These are phyloP conservation scores for Russula sp. DNA, from an alignment of 768 basidiomycete species.

Conservation along the genomic window DNA sequence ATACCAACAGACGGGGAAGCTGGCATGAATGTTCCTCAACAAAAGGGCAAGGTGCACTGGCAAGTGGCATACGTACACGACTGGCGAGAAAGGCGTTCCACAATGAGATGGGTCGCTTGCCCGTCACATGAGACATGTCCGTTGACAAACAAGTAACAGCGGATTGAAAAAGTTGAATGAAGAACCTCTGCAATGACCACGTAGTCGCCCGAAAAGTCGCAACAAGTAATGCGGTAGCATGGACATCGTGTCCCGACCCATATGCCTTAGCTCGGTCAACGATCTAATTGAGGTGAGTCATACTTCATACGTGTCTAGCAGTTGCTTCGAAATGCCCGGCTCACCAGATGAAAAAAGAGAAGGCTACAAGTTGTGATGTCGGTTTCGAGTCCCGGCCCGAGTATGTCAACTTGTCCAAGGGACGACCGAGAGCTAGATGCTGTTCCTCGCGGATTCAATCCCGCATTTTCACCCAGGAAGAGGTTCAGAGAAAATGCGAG, in stretches of 20 bases:
- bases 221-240: slow-evolving; percentile 54
- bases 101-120: slow-evolving; percentile 41
- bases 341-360: slow-evolving; percentile 29
- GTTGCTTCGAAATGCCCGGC: background rate
- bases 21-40: slow-evolving; percentile 33
- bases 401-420: slow-evolving; percentile 29
- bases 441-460: slow-evolving; percentile 21
- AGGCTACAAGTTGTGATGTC: slow-evolving; percentile 27
- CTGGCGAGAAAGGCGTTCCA: slow-evolving; percentile 75
- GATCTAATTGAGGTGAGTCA: slow-evolving; percentile 8
- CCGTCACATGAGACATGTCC: slow-evolving; percentile 38
- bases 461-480: slow-evolving; percentile 24
- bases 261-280: slow-evolving; percentile 23
- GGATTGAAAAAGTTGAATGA: slow-evolving; percentile 63
- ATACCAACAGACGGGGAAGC: slow-evolving; percentile 58
- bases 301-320: background rate
- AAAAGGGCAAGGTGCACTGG: slow-evolving; percentile 3
- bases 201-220: slow-evolving; percentile 59
- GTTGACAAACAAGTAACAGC: slow-evolving; percentile 63
- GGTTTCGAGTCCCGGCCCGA: slow-evolving; percentile 28
- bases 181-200: slow-evolving; percentile 62
- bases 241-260: slow-evolving; percentile 32
- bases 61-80: slow-evolving; percentile 48
- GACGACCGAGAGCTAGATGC: slow-evolving; percentile 20
- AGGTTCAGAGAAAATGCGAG: slow-evolving; percentile 29